Evolutionary conservation across 2,329 filamentous ascomycete species (phyloP).

Genomic region (Trichoderma semiorbis): DNA sequence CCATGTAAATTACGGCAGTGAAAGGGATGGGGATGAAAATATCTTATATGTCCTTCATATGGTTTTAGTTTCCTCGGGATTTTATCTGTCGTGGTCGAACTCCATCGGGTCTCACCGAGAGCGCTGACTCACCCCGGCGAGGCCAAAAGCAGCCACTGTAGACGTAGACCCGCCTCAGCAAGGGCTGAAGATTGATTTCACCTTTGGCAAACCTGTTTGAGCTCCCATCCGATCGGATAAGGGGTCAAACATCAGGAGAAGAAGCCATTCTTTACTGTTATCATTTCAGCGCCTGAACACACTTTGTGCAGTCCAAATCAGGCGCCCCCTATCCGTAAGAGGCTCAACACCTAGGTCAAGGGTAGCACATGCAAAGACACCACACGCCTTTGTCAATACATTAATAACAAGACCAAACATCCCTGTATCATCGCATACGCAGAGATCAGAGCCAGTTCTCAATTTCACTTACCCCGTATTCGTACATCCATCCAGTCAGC

Average conservation of each 20-base stretch:
- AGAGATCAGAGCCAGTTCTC: neutral
- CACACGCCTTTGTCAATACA: neutral
- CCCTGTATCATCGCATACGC: neutral
- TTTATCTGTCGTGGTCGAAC: neutral
- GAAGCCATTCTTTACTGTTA: neutral
- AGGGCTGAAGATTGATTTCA: neutral
- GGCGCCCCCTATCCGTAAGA: neutral
- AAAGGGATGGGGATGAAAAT: neutral
- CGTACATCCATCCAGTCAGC: neutral
- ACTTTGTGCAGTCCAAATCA: neutral
- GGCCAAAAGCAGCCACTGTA: neutral
- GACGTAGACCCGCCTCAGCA: neutral
- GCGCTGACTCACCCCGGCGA: constrained; percentile 1
- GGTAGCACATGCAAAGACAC: neutral
- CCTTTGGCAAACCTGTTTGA: neutral
- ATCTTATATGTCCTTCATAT: neutral
- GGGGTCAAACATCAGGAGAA: neutral
- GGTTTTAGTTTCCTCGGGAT: neutral
- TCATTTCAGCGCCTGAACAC: neutral
- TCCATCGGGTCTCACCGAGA: neutral
- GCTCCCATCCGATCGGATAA: neutral
- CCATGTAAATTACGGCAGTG: neutral
- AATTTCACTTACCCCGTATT: neutral
- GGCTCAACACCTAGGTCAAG: neutral
- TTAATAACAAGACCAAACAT: neutral